phyloP scores from a whole-genome alignment of 108 stramenopile genomes.

The Skeletonema tropicum region DNA sequence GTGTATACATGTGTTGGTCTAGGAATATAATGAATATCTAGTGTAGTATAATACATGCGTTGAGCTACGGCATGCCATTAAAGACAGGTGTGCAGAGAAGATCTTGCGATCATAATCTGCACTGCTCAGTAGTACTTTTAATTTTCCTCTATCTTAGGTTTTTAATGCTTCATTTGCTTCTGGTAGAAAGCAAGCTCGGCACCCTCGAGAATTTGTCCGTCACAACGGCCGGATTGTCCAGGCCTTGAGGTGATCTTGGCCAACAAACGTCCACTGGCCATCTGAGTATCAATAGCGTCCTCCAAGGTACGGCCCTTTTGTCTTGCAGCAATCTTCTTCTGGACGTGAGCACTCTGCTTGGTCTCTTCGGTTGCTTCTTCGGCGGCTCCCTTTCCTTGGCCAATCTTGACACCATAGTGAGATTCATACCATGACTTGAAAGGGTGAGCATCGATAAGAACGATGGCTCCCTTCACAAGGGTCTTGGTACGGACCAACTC shows the following conservation, averaged over 20 bases:
- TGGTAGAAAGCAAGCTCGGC: conserved; percentile 99
- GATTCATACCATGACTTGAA: conserved; percentile 98
- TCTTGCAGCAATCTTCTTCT: conserved; percentile 85
- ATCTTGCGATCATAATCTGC: background rate
- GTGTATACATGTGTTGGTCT: too few species aligned
- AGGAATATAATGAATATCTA: background rate
- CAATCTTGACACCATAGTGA: conserved; percentile 97
- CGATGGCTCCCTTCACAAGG: conserved; percentile 98
- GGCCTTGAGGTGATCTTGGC: conserved; percentile 98
- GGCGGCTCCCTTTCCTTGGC: conserved; percentile 88
- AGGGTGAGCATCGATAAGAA: conserved; percentile 97
- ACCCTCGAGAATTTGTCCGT: conserved; percentile 99
- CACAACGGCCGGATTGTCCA: conserved; percentile 97
- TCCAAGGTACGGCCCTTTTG: conserved; percentile 89
- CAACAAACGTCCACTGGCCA: conserved; percentile 94
- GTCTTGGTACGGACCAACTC: conserved; percentile 99
- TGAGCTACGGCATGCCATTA: conserved; percentile 5
- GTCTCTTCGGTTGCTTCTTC: conserved; percentile 57
- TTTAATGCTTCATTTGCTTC: conserved; percentile 95
- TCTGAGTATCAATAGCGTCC: conserved; percentile 91
- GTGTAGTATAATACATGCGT: conserved; percentile 5
- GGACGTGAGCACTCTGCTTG: conserved; percentile 74
- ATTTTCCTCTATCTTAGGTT: conserved; percentile 16
- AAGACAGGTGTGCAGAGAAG: background rate
- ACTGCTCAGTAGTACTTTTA: conserved; percentile 11